A percentile compares a stretch with the other conserved stretches of the same genome.
Evolutionary conservation across 169 alveolate genomes (phyloP).

Genomic region (Plasmodium vinckei): DNA sequence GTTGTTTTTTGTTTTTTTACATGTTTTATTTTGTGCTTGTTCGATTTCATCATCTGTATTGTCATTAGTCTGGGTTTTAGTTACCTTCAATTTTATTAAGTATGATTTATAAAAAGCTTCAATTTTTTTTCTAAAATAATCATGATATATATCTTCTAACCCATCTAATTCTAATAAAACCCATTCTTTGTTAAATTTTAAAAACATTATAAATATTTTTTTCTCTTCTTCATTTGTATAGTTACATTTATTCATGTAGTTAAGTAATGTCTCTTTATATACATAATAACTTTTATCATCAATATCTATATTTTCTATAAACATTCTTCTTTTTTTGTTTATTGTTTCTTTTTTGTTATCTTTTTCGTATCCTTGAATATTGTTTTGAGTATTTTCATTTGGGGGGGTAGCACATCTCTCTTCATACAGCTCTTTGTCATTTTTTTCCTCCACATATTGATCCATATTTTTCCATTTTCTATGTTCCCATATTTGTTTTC

Average conservation of each 20-base stretch:
- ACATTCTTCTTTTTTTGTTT: neutral
- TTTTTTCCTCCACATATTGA: constrained; percentile 11
- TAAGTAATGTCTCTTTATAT: constrained; percentile 33
- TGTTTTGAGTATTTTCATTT: neutral
- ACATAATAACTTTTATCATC: constrained; percentile 27
- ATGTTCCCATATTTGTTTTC: neutral
- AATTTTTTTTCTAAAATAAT: constrained; percentile 43
- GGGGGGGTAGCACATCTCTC: neutral
- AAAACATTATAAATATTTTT: constrained; percentile 14
- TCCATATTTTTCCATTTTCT: neutral
- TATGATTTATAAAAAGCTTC: constrained; percentile 56
- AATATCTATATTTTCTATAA: neutral
- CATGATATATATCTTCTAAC: constrained; percentile 42
- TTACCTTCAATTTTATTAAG: constrained; percentile 18
- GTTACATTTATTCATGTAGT: constrained; percentile 48
- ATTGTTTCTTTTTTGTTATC: neutral
- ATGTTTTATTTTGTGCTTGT: neutral
- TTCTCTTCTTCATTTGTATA: constrained; percentile 54
- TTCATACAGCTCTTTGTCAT: neutral
- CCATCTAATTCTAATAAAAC: constrained; percentile 35
- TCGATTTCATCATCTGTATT: neutral
- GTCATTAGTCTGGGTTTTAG: neutral
- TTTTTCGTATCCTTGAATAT: neutral
- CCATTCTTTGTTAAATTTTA: constrained; percentile 60
- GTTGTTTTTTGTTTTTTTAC: neutral